These are phyloP conservation scores for Ogataea nitratoaversa DNA, from an alignment of 805 yeast genomes.

Conservation along the genomic window DNA sequence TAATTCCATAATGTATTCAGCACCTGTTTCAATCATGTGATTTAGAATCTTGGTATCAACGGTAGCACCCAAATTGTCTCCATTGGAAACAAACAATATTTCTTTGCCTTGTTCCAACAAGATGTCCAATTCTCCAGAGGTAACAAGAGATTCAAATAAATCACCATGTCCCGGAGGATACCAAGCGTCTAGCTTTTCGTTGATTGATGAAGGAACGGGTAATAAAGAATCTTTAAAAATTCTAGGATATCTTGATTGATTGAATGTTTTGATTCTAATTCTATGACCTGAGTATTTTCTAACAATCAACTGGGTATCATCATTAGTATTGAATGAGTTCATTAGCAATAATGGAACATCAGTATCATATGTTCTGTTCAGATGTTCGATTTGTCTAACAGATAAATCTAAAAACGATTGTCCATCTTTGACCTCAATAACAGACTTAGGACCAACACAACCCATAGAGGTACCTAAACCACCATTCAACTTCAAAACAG, in stretches of 20 bases:
- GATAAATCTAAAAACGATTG: slow-evolving; percentile 93
- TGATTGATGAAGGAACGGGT: slow-evolving; percentile 80
- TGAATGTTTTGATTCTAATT: slow-evolving; percentile 90
- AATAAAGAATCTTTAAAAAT: slow-evolving; percentile 91
- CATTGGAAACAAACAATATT: slow-evolving; percentile 90
- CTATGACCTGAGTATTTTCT: slow-evolving; percentile 96
- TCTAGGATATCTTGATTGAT: slow-evolving; percentile 97
- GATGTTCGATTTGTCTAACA: slow-evolving; percentile 94
- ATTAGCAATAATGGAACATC: slow-evolving; percentile 94
- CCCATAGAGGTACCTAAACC: slow-evolving; percentile 99
- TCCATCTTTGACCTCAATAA: slow-evolving; percentile 97
- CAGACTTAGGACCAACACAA: slow-evolving; percentile 97
- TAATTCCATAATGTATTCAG: slow-evolving; percentile 97
- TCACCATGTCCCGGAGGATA: slow-evolving; percentile 99
- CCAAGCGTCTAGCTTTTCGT: slow-evolving; percentile 83
- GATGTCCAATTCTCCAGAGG: slow-evolving; percentile 89
- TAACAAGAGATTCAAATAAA: slow-evolving; percentile 81
- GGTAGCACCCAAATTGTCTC: slow-evolving; percentile 98
- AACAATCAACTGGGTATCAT: slow-evolving; percentile 90
- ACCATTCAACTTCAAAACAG: slow-evolving; percentile 95
- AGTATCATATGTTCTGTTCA: slow-evolving; percentile 83
- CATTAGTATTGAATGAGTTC: slow-evolving; percentile 98
- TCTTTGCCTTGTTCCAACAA: slow-evolving; percentile 92
- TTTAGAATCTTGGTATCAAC: slow-evolving; percentile 86
- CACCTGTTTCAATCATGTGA: slow-evolving; percentile 87